Evolutionary conservation across 2,329 filamentous ascomycete genomes (phyloP).

Genomic region (Pseudophaeomoniella oleicola): DNA sequence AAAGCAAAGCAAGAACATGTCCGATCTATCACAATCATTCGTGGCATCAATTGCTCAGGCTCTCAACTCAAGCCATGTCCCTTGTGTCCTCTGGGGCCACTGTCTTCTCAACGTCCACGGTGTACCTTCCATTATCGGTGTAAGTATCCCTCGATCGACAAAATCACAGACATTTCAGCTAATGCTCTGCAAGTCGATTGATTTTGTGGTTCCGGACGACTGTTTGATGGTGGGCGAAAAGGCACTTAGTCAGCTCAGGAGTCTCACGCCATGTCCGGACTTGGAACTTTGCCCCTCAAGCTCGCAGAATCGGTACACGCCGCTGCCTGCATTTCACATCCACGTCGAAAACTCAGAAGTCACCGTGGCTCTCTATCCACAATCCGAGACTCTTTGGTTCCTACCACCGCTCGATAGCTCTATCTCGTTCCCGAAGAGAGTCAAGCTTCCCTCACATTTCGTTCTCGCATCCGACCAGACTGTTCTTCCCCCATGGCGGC

Average conservation of each 20-base stretch:
- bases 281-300: slow-evolving; percentile 3
- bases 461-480: slow-evolving; percentile 5
- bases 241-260: slow-evolving; percentile 3
- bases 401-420: slow-evolving; percentile 3
- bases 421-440: slow-evolving; percentile 1
- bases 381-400: slow-evolving; percentile 5
- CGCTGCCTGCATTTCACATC: slow-evolving; percentile 5
- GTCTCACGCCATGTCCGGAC: slow-evolving; percentile 4
- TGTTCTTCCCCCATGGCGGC: slow-evolving; percentile 4
- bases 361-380: slow-evolving; percentile 4
- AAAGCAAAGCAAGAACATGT: slow-evolving; percentile 2
- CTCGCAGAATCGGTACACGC: slow-evolving; percentile 3
- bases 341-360: slow-evolving; percentile 4
- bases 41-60: slow-evolving; percentile 3
- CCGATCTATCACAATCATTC: slow-evolving; percentile 5
- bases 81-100: slow-evolving; percentile 7
- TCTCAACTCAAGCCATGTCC: slow-evolving; percentile 3
- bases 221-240: slow-evolving; percentile 1
- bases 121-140: slow-evolving; percentile 3
- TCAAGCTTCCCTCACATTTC: slow-evolving; percentile 2
- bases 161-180: slow-evolving; percentile 2
- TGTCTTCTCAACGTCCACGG: slow-evolving; percentile 6
- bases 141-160: slow-evolving; percentile 2
- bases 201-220: slow-evolving; percentile 4
- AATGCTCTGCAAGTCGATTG: slow-evolving; percentile 5